Evolutionary conservation across 768 basidiomycete genomes (phyloP).

Genomic region (Agrocybe pediades): DNA sequence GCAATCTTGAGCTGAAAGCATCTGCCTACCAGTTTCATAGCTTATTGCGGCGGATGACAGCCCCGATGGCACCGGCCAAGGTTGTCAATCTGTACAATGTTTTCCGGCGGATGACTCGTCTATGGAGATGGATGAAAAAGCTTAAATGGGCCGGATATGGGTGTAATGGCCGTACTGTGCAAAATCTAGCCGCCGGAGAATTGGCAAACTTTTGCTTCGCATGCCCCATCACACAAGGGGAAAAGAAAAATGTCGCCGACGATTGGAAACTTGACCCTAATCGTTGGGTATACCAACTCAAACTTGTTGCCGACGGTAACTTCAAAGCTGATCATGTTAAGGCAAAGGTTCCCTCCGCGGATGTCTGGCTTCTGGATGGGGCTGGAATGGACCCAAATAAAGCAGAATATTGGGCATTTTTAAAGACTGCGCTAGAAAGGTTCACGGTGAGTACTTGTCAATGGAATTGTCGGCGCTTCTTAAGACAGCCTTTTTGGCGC

Average conservation of each 20-base stretch:
- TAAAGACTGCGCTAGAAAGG: not conserved
- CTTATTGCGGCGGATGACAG: not conserved
- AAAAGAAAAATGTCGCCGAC: not conserved
- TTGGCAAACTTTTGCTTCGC: not conserved
- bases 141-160: slow-evolving; percentile 9
- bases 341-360: not conserved
- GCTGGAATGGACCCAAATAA: not conserved
- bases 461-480: too few species aligned
- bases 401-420: not conserved
- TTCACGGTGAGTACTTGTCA: not conserved
- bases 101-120: slow-evolving; percentile 3
- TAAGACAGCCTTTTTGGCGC: too few species aligned
- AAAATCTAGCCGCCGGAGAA: not conserved
- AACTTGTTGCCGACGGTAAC: slow-evolving; percentile 9
- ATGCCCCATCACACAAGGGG: not conserved
- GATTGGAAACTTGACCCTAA: not conserved
- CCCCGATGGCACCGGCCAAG: not conserved
- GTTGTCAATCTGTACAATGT: slow-evolving; percentile 7
- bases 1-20: slow-evolving; percentile 6
- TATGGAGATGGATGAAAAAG: slow-evolving; percentile 14
- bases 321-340: slow-evolving; percentile 22
- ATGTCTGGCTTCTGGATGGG: not conserved
- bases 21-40: slow-evolving; percentile 6
- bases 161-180: not conserved
- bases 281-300: not conserved